phyloP scores from a whole-genome alignment of 805 yeast genomes.

The Maudiozyma bulderi region DNA sequence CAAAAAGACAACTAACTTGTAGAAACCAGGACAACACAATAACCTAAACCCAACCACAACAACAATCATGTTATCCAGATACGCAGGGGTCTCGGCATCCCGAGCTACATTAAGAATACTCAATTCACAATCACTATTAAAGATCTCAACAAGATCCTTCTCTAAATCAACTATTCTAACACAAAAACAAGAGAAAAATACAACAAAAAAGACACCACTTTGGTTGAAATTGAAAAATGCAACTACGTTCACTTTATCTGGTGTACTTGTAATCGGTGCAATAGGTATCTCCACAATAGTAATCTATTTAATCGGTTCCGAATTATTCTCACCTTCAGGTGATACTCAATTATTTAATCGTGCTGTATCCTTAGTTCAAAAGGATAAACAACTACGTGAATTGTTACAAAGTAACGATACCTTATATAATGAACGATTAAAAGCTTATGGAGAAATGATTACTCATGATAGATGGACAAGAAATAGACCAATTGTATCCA shows the following conservation, averaged over 20 bases:
- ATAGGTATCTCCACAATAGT: constrained; percentile 58
- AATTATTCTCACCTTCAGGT: constrained; percentile 79
- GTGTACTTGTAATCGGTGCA: constrained; percentile 58
- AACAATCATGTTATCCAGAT: no score
- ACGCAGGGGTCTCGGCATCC: neutral
- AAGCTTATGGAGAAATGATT: constrained; percentile 71
- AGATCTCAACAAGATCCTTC: neutral
- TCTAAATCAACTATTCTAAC: neutral
- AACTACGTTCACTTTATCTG: constrained; percentile 51
- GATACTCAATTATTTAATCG: constrained; percentile 86
- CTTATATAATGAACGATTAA: constrained; percentile 46
- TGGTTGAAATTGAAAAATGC: constrained; percentile 44
- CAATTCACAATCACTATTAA: neutral
- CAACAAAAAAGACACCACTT: constrained; percentile 10
- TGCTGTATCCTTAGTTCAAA: constrained; percentile 68
- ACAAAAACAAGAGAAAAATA: neutral
- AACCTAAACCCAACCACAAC: no score
- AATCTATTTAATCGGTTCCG: constrained; percentile 66
- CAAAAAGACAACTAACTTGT: no score
- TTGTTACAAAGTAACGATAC: constrained; percentile 42
- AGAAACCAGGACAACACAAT: no score
- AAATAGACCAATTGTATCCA: constrained; percentile 72
- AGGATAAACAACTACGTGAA: constrained; percentile 50
- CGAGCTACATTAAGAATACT: neutral
- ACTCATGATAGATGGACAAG: constrained; percentile 73